phyloP scores from a whole-genome alignment of 2,329 filamentous ascomycete species.

The Botrytis fabae region DNA sequence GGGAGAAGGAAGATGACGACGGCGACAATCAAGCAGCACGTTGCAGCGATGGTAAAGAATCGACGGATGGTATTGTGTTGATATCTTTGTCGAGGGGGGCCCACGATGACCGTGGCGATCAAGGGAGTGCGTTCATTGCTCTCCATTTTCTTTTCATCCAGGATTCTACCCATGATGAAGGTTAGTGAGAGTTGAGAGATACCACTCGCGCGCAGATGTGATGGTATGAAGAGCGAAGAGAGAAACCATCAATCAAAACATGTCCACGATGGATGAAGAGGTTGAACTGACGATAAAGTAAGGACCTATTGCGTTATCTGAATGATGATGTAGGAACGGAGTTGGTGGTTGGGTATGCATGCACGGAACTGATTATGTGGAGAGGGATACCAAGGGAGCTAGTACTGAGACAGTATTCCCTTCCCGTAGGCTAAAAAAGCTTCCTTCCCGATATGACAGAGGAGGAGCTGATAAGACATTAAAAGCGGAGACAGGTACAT shows the following conservation, averaged over 20 bases:
- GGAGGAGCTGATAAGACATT: neutral
- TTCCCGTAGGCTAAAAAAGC: neutral
- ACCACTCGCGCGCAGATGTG: neutral
- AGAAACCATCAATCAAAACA: neutral
- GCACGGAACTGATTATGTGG: neutral
- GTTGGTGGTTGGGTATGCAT: neutral
- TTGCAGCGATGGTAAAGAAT: slow-evolving; percentile 63
- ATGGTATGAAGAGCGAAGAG: neutral
- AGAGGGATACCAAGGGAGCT: neutral
- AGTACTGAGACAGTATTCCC: neutral
- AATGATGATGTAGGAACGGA: neutral
- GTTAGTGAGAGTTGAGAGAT: neutral
- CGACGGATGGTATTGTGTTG: slow-evolving; percentile 61
- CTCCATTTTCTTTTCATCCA: slow-evolving; percentile 16
- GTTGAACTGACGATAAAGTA: neutral
- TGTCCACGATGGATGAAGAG: neutral
- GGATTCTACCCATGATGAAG: slow-evolving; percentile 15
- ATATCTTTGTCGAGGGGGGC: slow-evolving; percentile 55
- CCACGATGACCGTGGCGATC: slow-evolving; percentile 61
- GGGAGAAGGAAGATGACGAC: slow-evolving; percentile 48
- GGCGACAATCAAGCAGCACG: slow-evolving; percentile 51
- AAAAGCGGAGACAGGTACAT: neutral
- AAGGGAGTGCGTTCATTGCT: slow-evolving; percentile 60
- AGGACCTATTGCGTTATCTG: neutral
- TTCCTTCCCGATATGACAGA: neutral